These are phyloP conservation scores for Hura crepitans DNA, from an alignment of 441 rosid genomes.

Conservation along the genomic window DNA sequence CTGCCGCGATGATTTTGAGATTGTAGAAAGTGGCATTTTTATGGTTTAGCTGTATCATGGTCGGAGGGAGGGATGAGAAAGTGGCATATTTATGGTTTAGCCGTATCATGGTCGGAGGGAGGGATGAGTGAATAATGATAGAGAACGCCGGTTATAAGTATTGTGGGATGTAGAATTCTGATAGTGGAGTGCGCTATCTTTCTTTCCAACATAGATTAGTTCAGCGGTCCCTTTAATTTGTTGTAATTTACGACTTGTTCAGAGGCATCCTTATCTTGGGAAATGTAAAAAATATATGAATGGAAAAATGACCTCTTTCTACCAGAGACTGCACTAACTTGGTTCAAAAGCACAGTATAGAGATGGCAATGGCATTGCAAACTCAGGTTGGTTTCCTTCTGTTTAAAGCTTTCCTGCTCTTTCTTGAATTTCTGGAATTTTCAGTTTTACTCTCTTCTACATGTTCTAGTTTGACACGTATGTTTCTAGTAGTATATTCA, in stretches of 20 bases:
- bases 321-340: conserved; percentile 16
- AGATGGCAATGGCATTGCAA: conserved; percentile 14
- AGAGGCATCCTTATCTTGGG: conserved; percentile 21
- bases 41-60: conserved; percentile 19
- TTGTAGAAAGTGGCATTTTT: conserved; percentile 25
- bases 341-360: conserved; percentile 12
- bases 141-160: conserved; percentile 21
- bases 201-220: conserved; percentile 17
- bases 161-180: conserved; percentile 25
- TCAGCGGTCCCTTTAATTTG: conserved; percentile 21
- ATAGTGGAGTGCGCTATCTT: conserved; percentile 23
- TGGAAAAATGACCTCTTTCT: conserved; percentile 6
- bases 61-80: conserved; percentile 32
- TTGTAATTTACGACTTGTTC: conserved; percentile 20
- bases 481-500: background rate
- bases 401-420: background rate
- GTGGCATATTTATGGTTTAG: conserved; percentile 21
- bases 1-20: conserved; percentile 16
- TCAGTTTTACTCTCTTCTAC: background rate
- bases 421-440: background rate
- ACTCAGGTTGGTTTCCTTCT: conserved; percentile 33
- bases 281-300: conserved; percentile 8
- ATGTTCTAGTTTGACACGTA: background rate
- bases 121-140: conserved; percentile 29
- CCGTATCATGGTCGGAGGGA: conserved; percentile 25